phyloP scores from a whole-genome alignment of 2,329 filamentous ascomycete species.

The Calonectria ilicicola region DNA sequence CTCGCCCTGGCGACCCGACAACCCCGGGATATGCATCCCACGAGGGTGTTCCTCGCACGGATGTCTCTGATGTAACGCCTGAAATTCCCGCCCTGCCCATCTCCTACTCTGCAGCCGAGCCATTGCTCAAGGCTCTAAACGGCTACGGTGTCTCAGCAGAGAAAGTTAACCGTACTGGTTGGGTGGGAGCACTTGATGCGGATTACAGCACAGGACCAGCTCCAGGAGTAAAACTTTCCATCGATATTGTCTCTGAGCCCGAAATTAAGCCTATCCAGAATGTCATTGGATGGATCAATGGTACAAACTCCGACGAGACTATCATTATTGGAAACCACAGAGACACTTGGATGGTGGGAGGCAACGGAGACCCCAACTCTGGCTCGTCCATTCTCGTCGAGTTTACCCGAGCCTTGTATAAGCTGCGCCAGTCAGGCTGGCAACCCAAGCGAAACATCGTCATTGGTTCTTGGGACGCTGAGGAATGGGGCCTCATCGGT shows the following conservation, averaged over 20 bases:
- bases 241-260: constrained; percentile 77
- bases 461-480: constrained; percentile 77
- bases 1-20: constrained; percentile 74
- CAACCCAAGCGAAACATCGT: constrained; percentile 80
- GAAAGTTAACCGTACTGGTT: constrained; percentile 70
- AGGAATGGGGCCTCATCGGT: constrained; percentile 84
- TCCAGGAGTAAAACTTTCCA: constrained; percentile 70
- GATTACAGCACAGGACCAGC: constrained; percentile 58
- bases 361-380: constrained; percentile 86
- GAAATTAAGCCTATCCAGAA: constrained; percentile 78
- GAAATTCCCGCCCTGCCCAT: constrained; percentile 85
- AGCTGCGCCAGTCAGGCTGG: constrained; percentile 80
- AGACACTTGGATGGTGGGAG: constrained; percentile 70
- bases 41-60: constrained; percentile 74
- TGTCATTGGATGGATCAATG: constrained; percentile 84
- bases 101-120: constrained; percentile 81
- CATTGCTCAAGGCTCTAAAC: constrained; percentile 82
- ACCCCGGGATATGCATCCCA: constrained; percentile 87
- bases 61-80: constrained; percentile 72
- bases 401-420: constrained; percentile 77
- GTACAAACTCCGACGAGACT: constrained; percentile 80
- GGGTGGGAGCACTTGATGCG: constrained; percentile 65
- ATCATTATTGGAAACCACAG: constrained; percentile 82
- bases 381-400: constrained; percentile 84
- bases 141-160: constrained; percentile 78